Evolutionary conservation across 225 moss, liverwort and hornwort genomes (phyloP).

Genomic region (Asterella californica): DNA sequence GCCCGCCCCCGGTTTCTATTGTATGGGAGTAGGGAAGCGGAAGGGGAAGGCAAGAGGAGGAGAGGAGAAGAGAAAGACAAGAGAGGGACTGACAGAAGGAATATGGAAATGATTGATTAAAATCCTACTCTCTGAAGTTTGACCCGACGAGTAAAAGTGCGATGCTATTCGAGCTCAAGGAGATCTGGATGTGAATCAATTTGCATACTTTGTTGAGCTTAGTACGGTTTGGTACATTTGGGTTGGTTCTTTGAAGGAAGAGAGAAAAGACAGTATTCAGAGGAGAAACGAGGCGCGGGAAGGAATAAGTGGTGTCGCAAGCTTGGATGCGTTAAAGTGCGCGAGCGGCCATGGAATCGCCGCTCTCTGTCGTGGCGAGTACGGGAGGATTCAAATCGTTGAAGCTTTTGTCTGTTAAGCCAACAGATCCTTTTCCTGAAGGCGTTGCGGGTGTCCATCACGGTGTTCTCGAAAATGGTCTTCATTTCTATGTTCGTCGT

Average conservation of each 20-base stretch:
- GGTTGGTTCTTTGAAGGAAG: neutral
- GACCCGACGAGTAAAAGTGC: neutral
- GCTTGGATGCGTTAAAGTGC: slow-evolving; percentile 12
- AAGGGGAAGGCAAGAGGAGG: neutral
- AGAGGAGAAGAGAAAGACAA: neutral
- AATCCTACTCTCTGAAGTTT: neutral
- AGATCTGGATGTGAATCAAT: slow-evolving; percentile 11
- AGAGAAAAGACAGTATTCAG: neutral
- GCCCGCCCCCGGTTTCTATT: too few species aligned
- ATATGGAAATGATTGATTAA: neutral
- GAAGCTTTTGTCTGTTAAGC: slow-evolving; percentile 58
- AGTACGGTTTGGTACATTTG: neutral
- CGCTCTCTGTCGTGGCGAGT: slow-evolving; percentile 25
- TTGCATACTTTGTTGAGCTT: neutral
- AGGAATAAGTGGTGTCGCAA: neutral
- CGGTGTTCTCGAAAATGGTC: slow-evolving; percentile 72
- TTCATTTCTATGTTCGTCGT: slow-evolving; percentile 83
- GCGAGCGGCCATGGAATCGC: slow-evolving; percentile 35
- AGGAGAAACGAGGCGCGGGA: neutral
- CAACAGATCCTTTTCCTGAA: slow-evolving; percentile 58
- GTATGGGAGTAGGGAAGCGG: neutral
- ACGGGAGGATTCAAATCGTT: slow-evolving; percentile 59
- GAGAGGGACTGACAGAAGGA: neutral
- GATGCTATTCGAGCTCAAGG: slow-evolving; percentile 2
- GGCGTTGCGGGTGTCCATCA: slow-evolving; percentile 69